phyloP scores from a whole-genome alignment of 257 asterid species.

The Plantago major region DNA sequence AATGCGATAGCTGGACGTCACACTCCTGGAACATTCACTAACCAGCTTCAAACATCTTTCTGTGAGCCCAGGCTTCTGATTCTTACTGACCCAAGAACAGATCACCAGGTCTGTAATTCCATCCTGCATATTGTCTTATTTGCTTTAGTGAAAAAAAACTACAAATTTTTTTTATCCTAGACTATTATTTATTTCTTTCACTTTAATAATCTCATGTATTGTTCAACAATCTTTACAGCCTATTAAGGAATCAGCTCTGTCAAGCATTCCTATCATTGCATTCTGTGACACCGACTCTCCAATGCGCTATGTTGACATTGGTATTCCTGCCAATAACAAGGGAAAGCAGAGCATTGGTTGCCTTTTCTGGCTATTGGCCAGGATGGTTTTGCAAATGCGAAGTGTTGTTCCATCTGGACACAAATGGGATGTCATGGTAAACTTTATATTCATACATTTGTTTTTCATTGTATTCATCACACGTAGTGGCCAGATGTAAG shows the following conservation, averaged over 20 bases:
- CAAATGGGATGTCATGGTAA: constrained; percentile 51
- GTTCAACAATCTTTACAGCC: constrained; percentile 30
- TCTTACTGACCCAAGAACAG: constrained; percentile 41
- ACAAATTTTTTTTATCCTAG: too few relatives aligned
- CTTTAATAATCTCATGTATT: too few relatives aligned
- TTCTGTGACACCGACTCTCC: constrained; percentile 52
- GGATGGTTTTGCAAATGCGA: constrained; percentile 55
- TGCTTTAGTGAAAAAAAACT: too few relatives aligned
- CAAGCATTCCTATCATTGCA: constrained; percentile 43
- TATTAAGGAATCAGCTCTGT: constrained; percentile 47
- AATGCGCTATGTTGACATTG: constrained; percentile 47
- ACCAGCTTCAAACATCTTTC: constrained; percentile 41
- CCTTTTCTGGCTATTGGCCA: constrained; percentile 47
- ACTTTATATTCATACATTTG: not conserved
- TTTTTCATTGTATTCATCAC: not conserved
- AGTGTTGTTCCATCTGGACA: constrained; percentile 37
- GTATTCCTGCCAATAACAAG: constrained; percentile 54
- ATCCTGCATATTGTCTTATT: too few relatives aligned
- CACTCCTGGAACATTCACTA: constrained; percentile 43
- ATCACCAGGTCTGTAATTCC: constrained; percentile 28
- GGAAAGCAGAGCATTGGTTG: constrained; percentile 52
- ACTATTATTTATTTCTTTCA: too few relatives aligned
- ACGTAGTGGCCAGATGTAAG: not conserved
- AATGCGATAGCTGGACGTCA: constrained; percentile 47
- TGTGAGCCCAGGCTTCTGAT: constrained; percentile 42